Evolutionary conservation across 352 stramenopile species (phyloP).

Genomic region (Phytophthora ohioensis): DNA sequence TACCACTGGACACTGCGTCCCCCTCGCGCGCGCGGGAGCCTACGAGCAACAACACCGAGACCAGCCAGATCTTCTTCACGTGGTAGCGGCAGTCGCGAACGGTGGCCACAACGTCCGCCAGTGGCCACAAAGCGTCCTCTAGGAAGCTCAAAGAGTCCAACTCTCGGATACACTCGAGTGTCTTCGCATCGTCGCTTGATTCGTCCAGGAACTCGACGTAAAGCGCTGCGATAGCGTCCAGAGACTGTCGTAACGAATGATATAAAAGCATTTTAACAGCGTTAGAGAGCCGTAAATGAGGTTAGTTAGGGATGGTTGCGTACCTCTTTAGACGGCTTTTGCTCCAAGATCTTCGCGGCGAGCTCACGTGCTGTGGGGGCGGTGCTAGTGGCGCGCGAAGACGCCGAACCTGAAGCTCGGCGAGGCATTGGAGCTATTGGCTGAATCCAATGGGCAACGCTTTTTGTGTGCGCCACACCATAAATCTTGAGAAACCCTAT

Average conservation of each 20-base stretch:
- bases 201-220: conserved; percentile 48
- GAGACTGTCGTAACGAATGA: conserved; percentile 20
- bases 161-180: conserved; percentile 31
- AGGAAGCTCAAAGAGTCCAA: conserved; percentile 53
- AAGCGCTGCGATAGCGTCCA: conserved; percentile 43
- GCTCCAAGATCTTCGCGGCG: conserved; percentile 17
- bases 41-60: conserved; percentile 59
- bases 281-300: conserved; percentile 4
- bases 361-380: conserved; percentile 17
- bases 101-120: conserved; percentile 28
- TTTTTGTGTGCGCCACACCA: neutral
- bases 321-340: conserved; percentile 45
- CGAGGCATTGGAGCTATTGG: conserved; percentile 27
- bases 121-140: conserved; percentile 63
- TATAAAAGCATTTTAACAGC: conserved; percentile 4
- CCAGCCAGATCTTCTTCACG: conserved; percentile 52
- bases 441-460: neutral
- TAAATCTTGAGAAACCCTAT: neutral
- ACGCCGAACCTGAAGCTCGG: conserved; percentile 6
- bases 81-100: conserved; percentile 39
- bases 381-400: conserved; percentile 9
- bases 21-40: conserved; percentile 33
- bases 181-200: conserved; percentile 23
- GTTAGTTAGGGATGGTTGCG: neutral
- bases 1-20: neutral